Evolutionary conservation across 768 basidiomycete genomes (phyloP).

Genomic region (Panellus pusillus): DNA sequence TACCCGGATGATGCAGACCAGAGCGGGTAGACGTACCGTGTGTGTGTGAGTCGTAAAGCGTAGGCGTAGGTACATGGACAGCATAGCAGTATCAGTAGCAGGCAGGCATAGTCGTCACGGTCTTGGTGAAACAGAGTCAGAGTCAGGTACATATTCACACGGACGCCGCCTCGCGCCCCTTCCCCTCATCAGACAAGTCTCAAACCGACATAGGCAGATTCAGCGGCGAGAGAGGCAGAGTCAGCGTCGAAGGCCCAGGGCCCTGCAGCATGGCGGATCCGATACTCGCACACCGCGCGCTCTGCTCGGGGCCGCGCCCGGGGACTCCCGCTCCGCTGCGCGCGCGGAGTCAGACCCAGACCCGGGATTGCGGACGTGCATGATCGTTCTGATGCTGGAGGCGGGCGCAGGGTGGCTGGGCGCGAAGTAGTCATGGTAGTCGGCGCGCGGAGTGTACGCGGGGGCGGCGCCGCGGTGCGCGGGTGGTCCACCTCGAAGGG

Average conservation of each 20-base stretch:
- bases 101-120: too few relatives aligned
- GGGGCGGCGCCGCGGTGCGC: constrained; percentile 11
- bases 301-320: background rate
- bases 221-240: constrained; percentile 6
- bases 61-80: too few relatives aligned
- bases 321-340: background rate
- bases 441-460: constrained; percentile 13
- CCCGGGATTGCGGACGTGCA: too few relatives aligned
- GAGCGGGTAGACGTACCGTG: too few relatives aligned
- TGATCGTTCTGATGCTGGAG: background rate
- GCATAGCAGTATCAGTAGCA: too few relatives aligned
- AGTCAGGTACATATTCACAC: too few relatives aligned
- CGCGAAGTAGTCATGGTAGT: background rate
- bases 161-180: too few relatives aligned
- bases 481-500: background rate
- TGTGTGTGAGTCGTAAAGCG: too few relatives aligned
- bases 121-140: too few relatives aligned
- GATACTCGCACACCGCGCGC: constrained; percentile 8
- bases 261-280: constrained; percentile 12
- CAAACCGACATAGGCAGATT: constrained; percentile 4
- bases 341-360: background rate
- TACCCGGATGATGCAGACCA: too few relatives aligned
- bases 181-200: too few relatives aligned
- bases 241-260: constrained; percentile 1
- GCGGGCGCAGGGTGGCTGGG: constrained; percentile 2